Evolutionary conservation across 2,329 filamentous ascomycete species (phyloP).

Genomic region (Xylariaceae sp.): DNA sequence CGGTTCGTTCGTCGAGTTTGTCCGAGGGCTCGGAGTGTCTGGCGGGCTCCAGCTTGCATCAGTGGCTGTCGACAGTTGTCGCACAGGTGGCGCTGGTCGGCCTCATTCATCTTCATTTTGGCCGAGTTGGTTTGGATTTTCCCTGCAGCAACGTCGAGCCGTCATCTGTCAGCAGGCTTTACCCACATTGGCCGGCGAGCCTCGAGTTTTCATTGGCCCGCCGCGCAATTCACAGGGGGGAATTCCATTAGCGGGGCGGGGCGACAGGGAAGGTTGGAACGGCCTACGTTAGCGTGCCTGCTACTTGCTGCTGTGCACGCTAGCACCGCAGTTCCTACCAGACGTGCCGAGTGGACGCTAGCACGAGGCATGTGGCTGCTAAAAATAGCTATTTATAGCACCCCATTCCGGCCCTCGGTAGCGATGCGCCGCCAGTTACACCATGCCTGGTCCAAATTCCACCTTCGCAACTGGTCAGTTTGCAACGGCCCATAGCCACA

Average conservation of each 20-base stretch:
- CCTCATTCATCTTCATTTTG: constrained; percentile 21
- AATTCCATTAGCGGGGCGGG: too few relatives aligned
- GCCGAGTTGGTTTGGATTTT: constrained; percentile 20
- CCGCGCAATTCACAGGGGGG: too few relatives aligned
- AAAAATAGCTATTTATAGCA: constrained; percentile 36
- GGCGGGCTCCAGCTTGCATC: neutral
- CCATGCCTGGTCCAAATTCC: constrained; percentile 23
- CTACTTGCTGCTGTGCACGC: neutral
- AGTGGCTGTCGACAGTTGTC: constrained; percentile 1
- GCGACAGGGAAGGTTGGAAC: too few relatives aligned
- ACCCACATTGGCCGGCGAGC: constrained; percentile 23
- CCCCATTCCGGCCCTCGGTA: constrained; percentile 25
- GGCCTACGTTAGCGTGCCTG: too few relatives aligned
- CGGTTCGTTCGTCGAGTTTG: too few relatives aligned
- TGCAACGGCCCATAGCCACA: constrained; percentile 22
- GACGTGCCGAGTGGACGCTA: neutral
- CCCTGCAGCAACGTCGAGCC: constrained; percentile 2
- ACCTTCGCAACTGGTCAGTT: constrained; percentile 18
- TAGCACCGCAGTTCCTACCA: neutral
- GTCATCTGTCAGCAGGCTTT: constrained; percentile 24
- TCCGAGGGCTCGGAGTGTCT: too few relatives aligned
- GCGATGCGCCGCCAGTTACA: constrained; percentile 5
- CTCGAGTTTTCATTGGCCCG: constrained; percentile 26
- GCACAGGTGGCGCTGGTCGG: constrained; percentile 22
- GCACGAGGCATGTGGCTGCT: constrained; percentile 23